phyloP scores from a whole-genome alignment of 2,329 filamentous ascomycete genomes.

The Claviceps sp. region DNA sequence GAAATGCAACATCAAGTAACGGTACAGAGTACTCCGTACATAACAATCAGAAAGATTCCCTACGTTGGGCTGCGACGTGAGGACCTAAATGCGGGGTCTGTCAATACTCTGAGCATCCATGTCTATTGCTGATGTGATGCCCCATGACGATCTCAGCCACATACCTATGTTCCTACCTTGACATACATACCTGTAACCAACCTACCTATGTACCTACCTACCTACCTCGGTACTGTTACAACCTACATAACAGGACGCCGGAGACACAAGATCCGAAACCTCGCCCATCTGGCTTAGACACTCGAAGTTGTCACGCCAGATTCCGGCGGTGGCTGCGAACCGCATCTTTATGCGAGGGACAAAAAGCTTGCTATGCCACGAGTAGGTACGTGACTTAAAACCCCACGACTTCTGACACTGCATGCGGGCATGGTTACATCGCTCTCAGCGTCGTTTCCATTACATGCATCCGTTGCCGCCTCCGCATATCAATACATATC shows the following conservation, averaged over 20 bases:
- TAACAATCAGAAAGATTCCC: background rate
- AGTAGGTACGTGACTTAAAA: background rate
- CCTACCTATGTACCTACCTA: background rate
- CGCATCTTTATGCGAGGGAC: background rate
- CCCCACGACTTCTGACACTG: background rate
- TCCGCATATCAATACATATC: background rate
- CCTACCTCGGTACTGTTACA: too few species aligned
- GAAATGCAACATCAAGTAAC: background rate
- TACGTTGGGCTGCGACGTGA: conserved; percentile 1
- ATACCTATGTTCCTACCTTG: too few species aligned
- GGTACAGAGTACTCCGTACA: background rate
- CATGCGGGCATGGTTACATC: background rate
- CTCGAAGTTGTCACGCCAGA: background rate
- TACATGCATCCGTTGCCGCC: background rate
- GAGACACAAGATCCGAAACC: background rate
- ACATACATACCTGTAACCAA: background rate
- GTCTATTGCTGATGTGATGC: background rate
- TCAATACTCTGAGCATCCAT: background rate
- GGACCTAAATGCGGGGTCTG: background rate
- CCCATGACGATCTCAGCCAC: background rate
- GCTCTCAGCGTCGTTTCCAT: background rate
- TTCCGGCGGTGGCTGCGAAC: background rate
- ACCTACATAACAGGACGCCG: background rate
- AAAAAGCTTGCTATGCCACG: background rate
- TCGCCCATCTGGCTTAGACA: background rate